Evolutionary conservation across 805 yeast species (phyloP).

Genomic region (Priceomyces haplophilus): DNA sequence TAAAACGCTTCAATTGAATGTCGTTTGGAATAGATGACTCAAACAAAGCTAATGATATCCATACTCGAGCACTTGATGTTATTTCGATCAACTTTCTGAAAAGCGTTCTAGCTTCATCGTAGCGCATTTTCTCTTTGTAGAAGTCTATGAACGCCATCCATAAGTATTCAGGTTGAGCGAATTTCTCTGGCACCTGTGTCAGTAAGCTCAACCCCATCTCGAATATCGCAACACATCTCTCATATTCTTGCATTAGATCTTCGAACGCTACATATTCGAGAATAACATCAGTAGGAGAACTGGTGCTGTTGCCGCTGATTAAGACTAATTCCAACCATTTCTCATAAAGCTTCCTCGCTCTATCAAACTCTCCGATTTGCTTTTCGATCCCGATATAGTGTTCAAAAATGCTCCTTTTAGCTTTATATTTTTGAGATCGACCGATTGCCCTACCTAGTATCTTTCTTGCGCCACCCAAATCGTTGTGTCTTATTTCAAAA

Average conservation of each 20-base stretch:
- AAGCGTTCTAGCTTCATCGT: constrained; percentile 50
- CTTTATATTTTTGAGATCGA: constrained; percentile 34
- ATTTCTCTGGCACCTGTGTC: constrained; percentile 27
- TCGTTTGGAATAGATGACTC: constrained; percentile 64
- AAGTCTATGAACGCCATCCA: constrained; percentile 48
- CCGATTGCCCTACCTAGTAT: constrained; percentile 74
- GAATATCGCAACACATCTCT: constrained; percentile 63
- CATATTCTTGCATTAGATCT: constrained; percentile 59
- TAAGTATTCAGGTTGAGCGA: constrained; percentile 17
- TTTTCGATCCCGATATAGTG: constrained; percentile 69
- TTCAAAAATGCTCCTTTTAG: constrained; percentile 56
- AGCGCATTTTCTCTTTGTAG: constrained; percentile 59
- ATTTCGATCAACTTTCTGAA: constrained; percentile 39
- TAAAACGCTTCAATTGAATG: constrained; percentile 44
- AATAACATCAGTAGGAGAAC: constrained; percentile 43
- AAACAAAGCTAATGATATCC: constrained; percentile 70
- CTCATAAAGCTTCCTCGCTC: constrained; percentile 72
- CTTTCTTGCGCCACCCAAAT: constrained; percentile 54
- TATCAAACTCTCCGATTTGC: constrained; percentile 70
- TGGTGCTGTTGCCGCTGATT: constrained; percentile 5
- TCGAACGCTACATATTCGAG: constrained; percentile 68
- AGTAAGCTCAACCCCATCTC: constrained; percentile 45
- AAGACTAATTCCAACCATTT: constrained; percentile 49
- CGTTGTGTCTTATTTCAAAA: constrained; percentile 65
- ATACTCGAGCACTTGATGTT: constrained; percentile 26